Percentiles rank a stretch among this genome's conserved stretches.
These are phyloP conservation scores for Myrica gale DNA, from an alignment of 306 rosid species.

Conservation along the genomic window DNA sequence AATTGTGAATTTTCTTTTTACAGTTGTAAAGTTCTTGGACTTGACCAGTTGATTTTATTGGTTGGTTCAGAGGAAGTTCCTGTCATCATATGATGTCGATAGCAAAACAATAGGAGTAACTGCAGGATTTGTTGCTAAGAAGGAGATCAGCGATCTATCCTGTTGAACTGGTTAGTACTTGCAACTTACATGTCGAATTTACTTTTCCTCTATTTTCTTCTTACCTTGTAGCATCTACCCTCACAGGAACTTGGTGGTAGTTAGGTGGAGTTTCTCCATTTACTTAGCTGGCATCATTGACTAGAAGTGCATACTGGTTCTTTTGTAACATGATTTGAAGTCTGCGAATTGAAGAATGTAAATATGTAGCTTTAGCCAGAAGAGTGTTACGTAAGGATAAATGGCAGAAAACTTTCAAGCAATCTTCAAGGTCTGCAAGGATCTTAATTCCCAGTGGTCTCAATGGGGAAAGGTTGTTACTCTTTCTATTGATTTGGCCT, in stretches of 20 bases:
- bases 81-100: slow-evolving; percentile 55
- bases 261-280: slow-evolving; percentile 31
- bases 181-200: slow-evolving; percentile 42
- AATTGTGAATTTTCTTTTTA: background rate
- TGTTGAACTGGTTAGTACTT: slow-evolving; percentile 45
- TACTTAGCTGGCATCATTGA: slow-evolving; percentile 29
- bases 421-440: slow-evolving; percentile 14
- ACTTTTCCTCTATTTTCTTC: slow-evolving; percentile 7
- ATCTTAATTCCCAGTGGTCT: slow-evolving; percentile 1
- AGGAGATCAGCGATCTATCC: slow-evolving; percentile 45
- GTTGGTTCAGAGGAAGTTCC: slow-evolving; percentile 49
- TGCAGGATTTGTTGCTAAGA: slow-evolving; percentile 42
- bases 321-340: slow-evolving; percentile 9
- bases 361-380: background rate
- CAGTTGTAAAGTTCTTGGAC: background rate
- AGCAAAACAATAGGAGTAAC: slow-evolving; percentile 39
- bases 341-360: slow-evolving; percentile 1
- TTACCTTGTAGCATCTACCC: slow-evolving; percentile 11
- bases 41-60: slow-evolving; percentile 25
- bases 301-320: slow-evolving; percentile 9
- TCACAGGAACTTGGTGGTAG: slow-evolving; percentile 28
- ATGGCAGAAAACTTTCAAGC: background rate
- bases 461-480: background rate
- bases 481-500: slow-evolving; percentile 6
- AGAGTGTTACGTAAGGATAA: background rate